Evolutionary conservation across 345 rosid genomes (phyloP), one percentile per base, ranked within the genome.

Genomic region (Boechera retrofracta): DNA sequence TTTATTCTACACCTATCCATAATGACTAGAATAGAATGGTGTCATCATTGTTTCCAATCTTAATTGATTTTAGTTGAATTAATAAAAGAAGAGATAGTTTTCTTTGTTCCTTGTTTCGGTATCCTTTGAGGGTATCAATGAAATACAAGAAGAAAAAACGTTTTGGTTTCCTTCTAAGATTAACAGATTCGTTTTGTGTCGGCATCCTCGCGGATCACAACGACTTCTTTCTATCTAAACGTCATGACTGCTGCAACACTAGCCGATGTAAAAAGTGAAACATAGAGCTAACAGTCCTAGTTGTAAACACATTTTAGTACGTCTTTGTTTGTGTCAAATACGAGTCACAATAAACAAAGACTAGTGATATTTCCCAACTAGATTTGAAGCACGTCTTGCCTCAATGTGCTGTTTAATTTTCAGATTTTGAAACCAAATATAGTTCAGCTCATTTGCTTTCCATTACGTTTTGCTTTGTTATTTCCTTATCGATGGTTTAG

Each of bases 251-350:
- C 48, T 13, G 8, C 49, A 15, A 13, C 18, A 45, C 7, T 15
- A 13, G 49, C 49, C 67, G 11, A 36, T 67, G 67, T 67, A 75
- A 16, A 15, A 74, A 10, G 7, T 10, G 13, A n/a, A 26, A 39
- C 63, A 60, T 26, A 48, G 12, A 64, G 38, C 12, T 60, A 52
- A 10, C 28, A 42, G 18, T 39, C 10, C 42, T 39, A 39, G 42
- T 39, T 10, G 12, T 39, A 39, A 21, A 39, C 42, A 39, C 42
- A 39, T 9, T 67, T 55, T 56, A 56, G 51, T 33, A 12, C 18
- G 26, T 76, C 16, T 45, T 10, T 38, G 26, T 67, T 28, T 67
- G 67, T 75, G 18, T 33, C 9, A 58, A 56, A n/a, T 2, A 29
- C 3, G 42, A 9, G 45, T 64, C 24, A 10, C 29, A 63, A 53